Evolutionary conservation across 306 rosid genomes (phyloP), one percentile per base, ranked within the genome.

Genomic region (Dicorynia guianensis): DNA sequence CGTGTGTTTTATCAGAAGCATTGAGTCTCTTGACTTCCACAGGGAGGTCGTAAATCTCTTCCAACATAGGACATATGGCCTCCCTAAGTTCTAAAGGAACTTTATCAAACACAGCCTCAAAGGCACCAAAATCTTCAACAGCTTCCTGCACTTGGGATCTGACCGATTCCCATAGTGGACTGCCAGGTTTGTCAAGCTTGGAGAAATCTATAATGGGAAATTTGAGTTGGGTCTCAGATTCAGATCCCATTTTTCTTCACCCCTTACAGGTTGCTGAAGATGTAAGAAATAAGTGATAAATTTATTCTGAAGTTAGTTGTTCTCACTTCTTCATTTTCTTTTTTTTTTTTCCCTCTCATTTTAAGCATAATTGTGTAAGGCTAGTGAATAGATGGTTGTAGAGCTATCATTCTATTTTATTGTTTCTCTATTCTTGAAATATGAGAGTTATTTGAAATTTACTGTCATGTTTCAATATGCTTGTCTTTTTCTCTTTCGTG

Each of bases 1-100:
- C 86, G 20, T 11, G 81, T 25, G 86, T 88, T n/a, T 87, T 87
- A 19, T 67, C 12, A 5, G 88, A 84, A 50, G 81, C 75, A 35
- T 87, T 87, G 19, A 43, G 69, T 30, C 55, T 20, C 67, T 87
- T 87, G 52, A 86, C 84, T 64, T 84, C 48, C 48, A 84, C 42
- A 53, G 90, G 86, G 30, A 84, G 88, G 58, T 87, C 78, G 30
- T 84, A 87, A 43, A 87, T 81, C 76, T 87, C 77, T 79, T 84
- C 63, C 0, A 74, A 52, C 33, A 67, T 58, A 11, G 67, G 71
- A 11, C 84, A 81, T 42, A 84, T 1, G 5, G 84, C 76, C 35
- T 72, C 76, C n/a, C 75, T 59, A 54, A 69, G 40, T 39, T 81
- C 63, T 11, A 34, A 6, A n/a, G 75, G 73, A n/a, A 87, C 84